These are phyloP conservation scores for Ciborinia camelliae DNA, from an alignment of 2,329 filamentous ascomycete genomes.

Conservation along the genomic window DNA sequence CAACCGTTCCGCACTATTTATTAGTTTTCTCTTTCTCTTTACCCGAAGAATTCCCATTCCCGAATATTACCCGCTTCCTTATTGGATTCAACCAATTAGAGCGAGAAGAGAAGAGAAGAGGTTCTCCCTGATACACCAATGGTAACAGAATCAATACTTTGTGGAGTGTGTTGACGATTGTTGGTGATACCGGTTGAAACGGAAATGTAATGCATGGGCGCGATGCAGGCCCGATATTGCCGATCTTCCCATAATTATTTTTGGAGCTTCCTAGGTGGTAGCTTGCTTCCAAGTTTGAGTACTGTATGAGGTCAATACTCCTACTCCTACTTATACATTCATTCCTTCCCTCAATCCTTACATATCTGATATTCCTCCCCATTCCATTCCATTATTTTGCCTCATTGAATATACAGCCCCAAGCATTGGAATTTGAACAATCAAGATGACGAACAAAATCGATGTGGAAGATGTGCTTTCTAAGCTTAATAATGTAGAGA, in stretches of 20 bases:
- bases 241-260: not conserved
- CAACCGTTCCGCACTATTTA: not conserved
- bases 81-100: not conserved
- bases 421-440: not conserved
- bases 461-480: slow-evolving; percentile 53
- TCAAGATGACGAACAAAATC: slow-evolving; percentile 34
- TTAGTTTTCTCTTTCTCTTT: not conserved
- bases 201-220: not conserved
- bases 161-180: too few relatives aligned
- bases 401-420: not conserved
- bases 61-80: slow-evolving; percentile 1
- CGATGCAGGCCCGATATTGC: not conserved
- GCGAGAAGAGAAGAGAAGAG: not conserved
- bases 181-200: not conserved
- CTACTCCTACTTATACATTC: not conserved
- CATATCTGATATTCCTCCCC: not conserved
- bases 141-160: not conserved
- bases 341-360: not conserved
- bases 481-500: slow-evolving; percentile 52
- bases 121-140: not conserved
- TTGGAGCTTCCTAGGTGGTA: not conserved
- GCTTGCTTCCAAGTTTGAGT: not conserved
- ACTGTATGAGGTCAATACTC: not conserved
- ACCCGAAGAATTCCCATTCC: not conserved
- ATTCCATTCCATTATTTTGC: not conserved